Evolutionary conservation across 129 eudicot species (phyloP), one percentile per base, ranked within the genome.

Genomic region (Flaveria trinervia): DNA sequence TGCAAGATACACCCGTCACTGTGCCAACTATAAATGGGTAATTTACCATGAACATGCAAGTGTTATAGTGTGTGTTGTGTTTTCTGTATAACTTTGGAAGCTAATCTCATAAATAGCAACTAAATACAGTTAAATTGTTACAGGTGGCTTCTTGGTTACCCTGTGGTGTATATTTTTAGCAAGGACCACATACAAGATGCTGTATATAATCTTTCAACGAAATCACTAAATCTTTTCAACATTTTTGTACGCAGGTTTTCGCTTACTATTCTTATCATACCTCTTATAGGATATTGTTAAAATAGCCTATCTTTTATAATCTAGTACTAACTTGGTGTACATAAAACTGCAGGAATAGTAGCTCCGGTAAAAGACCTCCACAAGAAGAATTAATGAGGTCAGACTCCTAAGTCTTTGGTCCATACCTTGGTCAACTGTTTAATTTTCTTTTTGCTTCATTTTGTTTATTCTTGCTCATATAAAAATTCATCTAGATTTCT

Each of bases 61-160:
- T 66, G 16, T 66, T 4, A 39, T 33, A 23, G 69, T 64, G 22
- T 12, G 3, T 66, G 16, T 25, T 60, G 36, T 30, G 5, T 26
- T 12, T 25, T 20, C 5, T 28, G 5, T 15, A 4, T 23, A 25
- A 28, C 39, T 28, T 26, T 30, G 45, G 70, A 36, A 65, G 70
- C 39, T n/a, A 33, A 16, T 39, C 16, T 36, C 50, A 16, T 66
- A 36, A 1, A 49, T 30, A 66, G 28, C 71, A 15, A 26, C 45
- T 39, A 69, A 64, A 62, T 30, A 71, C 62, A 15, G 49, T 13
- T 68, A 51, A 59, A 54, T 65, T 69, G 26, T 60, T 71, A 50
- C 87, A 94, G 98, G 71, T 94, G 98, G 98, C 97, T 94, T 75
- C 97, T 94, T 75, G 97, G 97, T 70, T 94, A 94, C 80, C 98